Percentiles rank a stretch among this genome's conserved stretches.
Evolutionary conservation across 2,329 filamentous ascomycete species (phyloP).

Genomic region (Colletotrichum sojae): DNA sequence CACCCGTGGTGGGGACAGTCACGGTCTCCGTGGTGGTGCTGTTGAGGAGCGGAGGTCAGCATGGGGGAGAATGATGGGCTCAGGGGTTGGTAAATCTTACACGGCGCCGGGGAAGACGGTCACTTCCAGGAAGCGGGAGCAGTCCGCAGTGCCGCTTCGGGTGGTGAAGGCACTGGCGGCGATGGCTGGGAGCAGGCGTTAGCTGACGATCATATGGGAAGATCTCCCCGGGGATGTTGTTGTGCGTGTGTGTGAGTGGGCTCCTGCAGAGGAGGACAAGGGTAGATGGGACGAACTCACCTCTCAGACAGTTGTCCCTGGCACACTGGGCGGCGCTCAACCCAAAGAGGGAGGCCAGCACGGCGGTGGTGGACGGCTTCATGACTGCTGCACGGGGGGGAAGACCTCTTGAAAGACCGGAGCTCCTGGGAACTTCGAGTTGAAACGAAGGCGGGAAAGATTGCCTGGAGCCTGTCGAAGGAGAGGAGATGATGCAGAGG

Average conservation of each 20-base stretch:
- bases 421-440: slow-evolving; percentile 25
- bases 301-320: slow-evolving; percentile 40
- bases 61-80: neutral
- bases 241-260: too few species aligned
- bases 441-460: slow-evolving; percentile 20
- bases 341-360: slow-evolving; percentile 40
- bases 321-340: slow-evolving; percentile 34
- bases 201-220: slow-evolving; percentile 3
- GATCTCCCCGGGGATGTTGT: neutral
- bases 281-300: slow-evolving; percentile 18
- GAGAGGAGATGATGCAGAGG: slow-evolving; percentile 36
- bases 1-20: slow-evolving; percentile 29
- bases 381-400: slow-evolving; percentile 26
- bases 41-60: neutral
- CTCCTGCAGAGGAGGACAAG: neutral
- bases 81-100: slow-evolving; percentile 14
- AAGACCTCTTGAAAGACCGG: slow-evolving; percentile 20
- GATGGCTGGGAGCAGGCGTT: slow-evolving; percentile 21
- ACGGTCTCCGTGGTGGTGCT: slow-evolving; percentile 34
- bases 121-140: slow-evolving; percentile 27
- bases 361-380: slow-evolving; percentile 37
- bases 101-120: slow-evolving; percentile 25
- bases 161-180: slow-evolving; percentile 30
- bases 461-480: slow-evolving; percentile 36
- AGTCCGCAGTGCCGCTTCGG: slow-evolving; percentile 35